Conservation (phyloP, 331 rosid species). For the Arachis monticola region DNA sequence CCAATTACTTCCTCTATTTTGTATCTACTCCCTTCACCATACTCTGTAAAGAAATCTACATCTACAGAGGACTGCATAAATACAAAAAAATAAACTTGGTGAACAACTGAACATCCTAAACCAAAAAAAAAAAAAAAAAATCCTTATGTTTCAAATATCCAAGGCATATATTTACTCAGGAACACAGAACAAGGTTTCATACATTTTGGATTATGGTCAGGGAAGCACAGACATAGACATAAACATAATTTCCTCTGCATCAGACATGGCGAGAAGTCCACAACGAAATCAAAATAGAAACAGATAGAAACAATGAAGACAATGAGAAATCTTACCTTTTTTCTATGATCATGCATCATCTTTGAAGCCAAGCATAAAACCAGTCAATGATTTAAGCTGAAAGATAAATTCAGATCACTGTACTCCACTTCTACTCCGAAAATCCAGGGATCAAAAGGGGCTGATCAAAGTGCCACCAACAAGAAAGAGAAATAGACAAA, state of each 20-base stretch:
- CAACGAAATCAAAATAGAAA: slow-evolving; percentile 1
- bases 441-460: slow-evolving; percentile 47
- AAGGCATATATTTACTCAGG: background rate
- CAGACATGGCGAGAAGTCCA: background rate
- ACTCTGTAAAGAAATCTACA: slow-evolving; percentile 90
- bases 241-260: slow-evolving; percentile 3
- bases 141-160: slow-evolving; percentile 6
- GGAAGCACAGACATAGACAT: slow-evolving; percentile 7
- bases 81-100: slow-evolving; percentile 25
- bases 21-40: slow-evolving; percentile 95
- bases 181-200: slow-evolving; percentile 6
- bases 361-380: slow-evolving; percentile 54
- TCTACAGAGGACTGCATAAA: slow-evolving; percentile 76
- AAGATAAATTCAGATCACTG: slow-evolving; percentile 52
- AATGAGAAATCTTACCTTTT: slow-evolving; percentile 64
- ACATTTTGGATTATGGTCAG: background rate
- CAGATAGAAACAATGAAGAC: background rate
- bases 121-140: background rate
- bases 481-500: background rate
- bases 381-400: slow-evolving; percentile 37
- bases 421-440: slow-evolving; percentile 40
- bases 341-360: slow-evolving; percentile 90
- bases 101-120: slow-evolving; percentile 1
- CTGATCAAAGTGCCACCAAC: slow-evolving; percentile 32
- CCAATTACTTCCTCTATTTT: slow-evolving; percentile 97